Evolutionary conservation across 1,284 basidiomycete species (phyloP), one percentile per base, ranked within the genome.

Genomic region (Schizophyllum amplum): DNA sequence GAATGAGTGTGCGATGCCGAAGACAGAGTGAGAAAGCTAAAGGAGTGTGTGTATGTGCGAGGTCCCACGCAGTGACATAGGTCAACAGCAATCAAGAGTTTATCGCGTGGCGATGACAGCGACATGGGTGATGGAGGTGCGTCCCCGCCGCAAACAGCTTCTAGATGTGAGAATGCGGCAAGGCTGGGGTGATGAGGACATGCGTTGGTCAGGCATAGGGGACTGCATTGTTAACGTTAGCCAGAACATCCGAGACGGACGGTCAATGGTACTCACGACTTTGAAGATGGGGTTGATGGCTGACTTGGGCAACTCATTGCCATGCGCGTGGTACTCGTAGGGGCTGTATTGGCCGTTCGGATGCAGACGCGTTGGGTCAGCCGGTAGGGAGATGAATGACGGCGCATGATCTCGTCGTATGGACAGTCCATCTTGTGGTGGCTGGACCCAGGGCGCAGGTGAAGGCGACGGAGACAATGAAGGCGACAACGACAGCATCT

Each of bases 281-380:
- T 90, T 86, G 78, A 94, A 94, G 72, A 93, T 93, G 46, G 91
- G 90, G 71, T 94, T 93, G 67, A 92, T 90, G 46, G 78, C 79
- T 54, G 84, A 81, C 68, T 84, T 84, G 24, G 84, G 81, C 77
- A 76, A 47, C 49, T 52, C 55, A 82, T 78, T 72, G 2, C 78
- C 74, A 61, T 79, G 78, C 52, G 76, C 72, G 54, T 78, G 75
- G 61, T 72, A 61, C 51, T 79, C 77, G 60, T 72, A 69, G 20
- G 72, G 69, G 56, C 69, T 72, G 52, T 75, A 70, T 55, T 72
- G 64, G 17, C 67, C 67, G 57, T 70, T 72, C 55, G 64, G 71
- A 65, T 64, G 71, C 63, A 67, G 64, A 68, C 61, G 72, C 67
- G 65, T 73, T 61, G 48, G 63, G 13, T 33, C 27, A 57, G 56